Evolutionary conservation across 2,329 filamentous ascomycete species (phyloP).

Genomic region (Massarina eburnea): DNA sequence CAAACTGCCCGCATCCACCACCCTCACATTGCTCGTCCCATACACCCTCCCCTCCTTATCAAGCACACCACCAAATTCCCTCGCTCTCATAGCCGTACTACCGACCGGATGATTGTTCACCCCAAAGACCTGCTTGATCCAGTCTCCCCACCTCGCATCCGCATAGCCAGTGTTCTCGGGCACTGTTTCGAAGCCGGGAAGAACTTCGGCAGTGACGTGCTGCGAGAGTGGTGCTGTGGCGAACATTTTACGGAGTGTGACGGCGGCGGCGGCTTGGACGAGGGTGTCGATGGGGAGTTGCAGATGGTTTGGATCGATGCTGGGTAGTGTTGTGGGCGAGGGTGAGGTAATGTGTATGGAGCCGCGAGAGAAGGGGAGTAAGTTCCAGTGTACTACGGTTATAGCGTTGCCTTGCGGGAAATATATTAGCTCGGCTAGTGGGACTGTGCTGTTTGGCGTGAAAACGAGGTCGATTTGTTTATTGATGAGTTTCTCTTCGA

Average conservation of each 20-base stretch:
- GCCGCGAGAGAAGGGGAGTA: constrained; percentile 41
- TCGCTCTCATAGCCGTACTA: constrained; percentile 37
- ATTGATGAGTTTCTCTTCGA: constrained; percentile 46
- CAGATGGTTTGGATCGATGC: constrained; percentile 48
- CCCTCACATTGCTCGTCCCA: constrained; percentile 38
- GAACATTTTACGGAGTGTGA: constrained; percentile 35
- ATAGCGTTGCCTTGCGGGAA: constrained; percentile 30
- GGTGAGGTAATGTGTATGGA: constrained; percentile 33
- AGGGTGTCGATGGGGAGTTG: constrained; percentile 42
- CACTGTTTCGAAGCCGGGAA: constrained; percentile 23
- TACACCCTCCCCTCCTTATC: constrained; percentile 35
- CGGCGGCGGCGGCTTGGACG: constrained; percentile 37
- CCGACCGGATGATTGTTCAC: constrained; percentile 39
- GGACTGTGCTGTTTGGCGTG: constrained; percentile 37
- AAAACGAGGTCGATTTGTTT: constrained; percentile 55
- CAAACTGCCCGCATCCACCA: constrained; percentile 42
- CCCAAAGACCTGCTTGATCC: constrained; percentile 21
- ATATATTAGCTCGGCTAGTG: constrained; percentile 53
- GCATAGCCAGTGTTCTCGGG: constrained; percentile 18
- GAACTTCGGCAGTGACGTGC: constrained; percentile 20
- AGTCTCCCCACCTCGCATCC: constrained; percentile 22
- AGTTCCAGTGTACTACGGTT: constrained; percentile 44
- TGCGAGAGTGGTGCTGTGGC: constrained; percentile 26
- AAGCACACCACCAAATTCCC: constrained; percentile 38
- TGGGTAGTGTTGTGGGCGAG: constrained; percentile 38